phyloP scores from a whole-genome alignment of 495 filamentous ascomycete genomes.

The Lineolata rhizophorae region DNA sequence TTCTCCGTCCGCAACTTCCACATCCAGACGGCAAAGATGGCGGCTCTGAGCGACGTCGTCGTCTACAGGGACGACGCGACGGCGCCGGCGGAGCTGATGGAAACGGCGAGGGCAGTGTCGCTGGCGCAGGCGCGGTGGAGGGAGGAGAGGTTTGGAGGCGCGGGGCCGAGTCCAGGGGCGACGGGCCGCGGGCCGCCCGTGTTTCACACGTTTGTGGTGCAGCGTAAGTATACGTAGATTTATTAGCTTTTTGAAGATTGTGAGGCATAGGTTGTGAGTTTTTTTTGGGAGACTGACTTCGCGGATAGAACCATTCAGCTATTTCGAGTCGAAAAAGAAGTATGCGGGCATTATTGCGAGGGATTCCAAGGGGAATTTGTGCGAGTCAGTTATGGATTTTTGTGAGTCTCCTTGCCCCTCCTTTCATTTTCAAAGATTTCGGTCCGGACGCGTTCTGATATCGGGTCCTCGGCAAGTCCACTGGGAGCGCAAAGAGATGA shows the following conservation, averaged over 20 bases:
- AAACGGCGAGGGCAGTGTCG: slow-evolving; percentile 48
- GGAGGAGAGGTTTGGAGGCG: slow-evolving; percentile 28
- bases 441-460: too few relatives aligned
- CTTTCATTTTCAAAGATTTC: background rate
- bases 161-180: too few relatives aligned
- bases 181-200: slow-evolving; percentile 28
- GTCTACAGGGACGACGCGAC: slow-evolving; percentile 59
- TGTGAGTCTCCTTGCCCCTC: slow-evolving; percentile 24
- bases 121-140: slow-evolving; percentile 57
- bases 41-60: slow-evolving; percentile 74
- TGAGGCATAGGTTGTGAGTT: background rate
- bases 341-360: slow-evolving; percentile 48
- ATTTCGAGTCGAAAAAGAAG: slow-evolving; percentile 57
- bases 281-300: too few relatives aligned
- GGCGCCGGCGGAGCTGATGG: slow-evolving; percentile 30
- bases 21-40: slow-evolving; percentile 79
- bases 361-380: slow-evolving; percentile 48
- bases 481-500: slow-evolving; percentile 83
- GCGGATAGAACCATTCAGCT: slow-evolving; percentile 34
- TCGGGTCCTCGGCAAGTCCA: too few relatives aligned
- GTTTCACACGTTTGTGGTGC: slow-evolving; percentile 77
- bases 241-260: slow-evolving; percentile 29
- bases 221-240: too few relatives aligned
- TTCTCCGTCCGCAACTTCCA: slow-evolving; percentile 85
- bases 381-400: slow-evolving; percentile 72